Base-by-base conservation (phyloP, 192 early-diverging fungal genomes). In the Rhizophagus clarus region DNA sequence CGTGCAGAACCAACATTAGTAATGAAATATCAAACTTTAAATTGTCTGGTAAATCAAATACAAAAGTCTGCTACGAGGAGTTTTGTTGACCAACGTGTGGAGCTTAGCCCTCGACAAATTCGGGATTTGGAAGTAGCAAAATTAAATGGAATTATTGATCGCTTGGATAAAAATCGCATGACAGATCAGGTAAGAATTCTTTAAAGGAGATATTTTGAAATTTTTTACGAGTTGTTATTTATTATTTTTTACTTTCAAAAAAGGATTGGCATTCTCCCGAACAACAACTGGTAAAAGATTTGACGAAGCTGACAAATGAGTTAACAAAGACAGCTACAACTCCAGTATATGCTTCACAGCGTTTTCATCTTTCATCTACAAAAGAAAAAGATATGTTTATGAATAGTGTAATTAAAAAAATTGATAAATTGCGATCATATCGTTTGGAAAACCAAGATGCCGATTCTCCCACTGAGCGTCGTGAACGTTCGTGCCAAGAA, bases 221-320 rank as follows among this genome's bases (percentile, higher is more conserved):
- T 24, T 61, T 20, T 40, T 24, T 2, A 15, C 22, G 26, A 40
- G 24, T 76, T 15, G n/a, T 40, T 60, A 62, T n/a, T n/a, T n/a
- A 61, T 37, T 24, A 6, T 20, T 73, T 77, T 63, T 42, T 79
- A 34, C 61, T 45, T 73, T 28, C 40, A 62, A 62, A 51, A n/a
- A 74, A 90, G 89, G 89, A 90, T 68, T 87, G 84, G 81, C 66
- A 80, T 74, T 82, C 87, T 7, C 87, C 87, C 32, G 87, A 90
- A 80, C 79, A 85, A 62, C 77, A 83, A 28, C 62, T 89, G 45
- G 61, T 88, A 37, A 76, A 86, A 74, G 88, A 90, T 45, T 84
- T 89, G 72, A 85, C 84, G 2, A 74, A 69, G 3, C 49, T 89
- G 42, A 86, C 82, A 5, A 83, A 88, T 62, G 81, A 84, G 40